A percentile compares a stretch with the other conserved stretches of the same genome.
Evolutionary conservation across 257 asterid genomes (phyloP).

Genomic region (Verbena officinalis): DNA sequence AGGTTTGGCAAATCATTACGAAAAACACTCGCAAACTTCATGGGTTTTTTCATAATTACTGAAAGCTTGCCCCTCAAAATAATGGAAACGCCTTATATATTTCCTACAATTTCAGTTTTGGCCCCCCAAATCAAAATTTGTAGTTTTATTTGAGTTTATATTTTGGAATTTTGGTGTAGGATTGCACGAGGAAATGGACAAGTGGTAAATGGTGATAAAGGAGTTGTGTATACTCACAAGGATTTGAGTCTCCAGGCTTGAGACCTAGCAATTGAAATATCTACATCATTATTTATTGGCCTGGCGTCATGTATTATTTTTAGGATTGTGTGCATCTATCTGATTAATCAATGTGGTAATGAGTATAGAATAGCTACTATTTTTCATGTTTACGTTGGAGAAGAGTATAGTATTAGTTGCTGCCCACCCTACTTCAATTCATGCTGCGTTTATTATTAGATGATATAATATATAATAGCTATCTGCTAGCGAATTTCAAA

Average conservation of each 20-base stretch:
- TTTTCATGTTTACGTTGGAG: too few relatives aligned
- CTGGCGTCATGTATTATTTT: slow-evolving; percentile 1
- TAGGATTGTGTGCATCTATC: slow-evolving; percentile 16
- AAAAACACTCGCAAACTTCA: too few relatives aligned
- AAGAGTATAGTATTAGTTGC: not conserved
- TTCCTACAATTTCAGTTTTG: too few relatives aligned
- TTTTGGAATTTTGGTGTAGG: slow-evolving; percentile 34
- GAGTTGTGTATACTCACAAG: slow-evolving; percentile 64
- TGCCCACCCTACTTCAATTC: not conserved
- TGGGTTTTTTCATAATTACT: too few relatives aligned
- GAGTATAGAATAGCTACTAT: not conserved
- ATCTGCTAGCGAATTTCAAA: slow-evolving; percentile 4
- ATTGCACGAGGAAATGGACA: slow-evolving; percentile 70
- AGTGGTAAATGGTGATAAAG: slow-evolving; percentile 67
- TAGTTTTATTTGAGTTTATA: not conserved
- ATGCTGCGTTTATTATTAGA: slow-evolving; percentile 24
- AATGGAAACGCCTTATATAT: too few relatives aligned
- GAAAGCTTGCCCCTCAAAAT: too few relatives aligned
- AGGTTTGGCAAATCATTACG: too few relatives aligned
- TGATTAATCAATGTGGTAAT: slow-evolving; percentile 15
- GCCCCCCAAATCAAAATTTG: too few relatives aligned
- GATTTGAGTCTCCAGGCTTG: slow-evolving; percentile 34
- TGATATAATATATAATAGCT: not conserved
- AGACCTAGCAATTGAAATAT: slow-evolving; percentile 3
- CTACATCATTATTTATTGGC: not conserved